Percentiles rank a stretch among this genome's conserved stretches.
phyloP scores from a whole-genome alignment of 228 moss, liverwort and hornwort species.

The Sphagnum magellanicum region DNA sequence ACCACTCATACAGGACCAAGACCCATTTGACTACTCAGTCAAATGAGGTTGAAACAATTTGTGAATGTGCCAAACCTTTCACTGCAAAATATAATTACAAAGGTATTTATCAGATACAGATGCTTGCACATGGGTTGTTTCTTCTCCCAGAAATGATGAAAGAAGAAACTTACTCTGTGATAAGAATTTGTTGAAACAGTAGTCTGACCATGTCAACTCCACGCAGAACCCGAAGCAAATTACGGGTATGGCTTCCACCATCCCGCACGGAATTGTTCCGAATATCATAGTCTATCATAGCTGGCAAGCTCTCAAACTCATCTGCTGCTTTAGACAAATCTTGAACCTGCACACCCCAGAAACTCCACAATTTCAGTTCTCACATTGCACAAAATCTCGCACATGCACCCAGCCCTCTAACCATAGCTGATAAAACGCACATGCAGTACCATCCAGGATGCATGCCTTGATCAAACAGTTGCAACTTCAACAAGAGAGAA shows the following conservation, averaged over 20 bases:
- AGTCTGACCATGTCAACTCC: conserved; percentile 87
- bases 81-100: not conserved
- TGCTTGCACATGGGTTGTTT: not conserved
- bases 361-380: not conserved
- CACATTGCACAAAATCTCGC: not conserved
- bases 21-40: no score
- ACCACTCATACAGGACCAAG: not conserved
- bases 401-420: not conserved
- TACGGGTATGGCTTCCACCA: conserved; percentile 79
- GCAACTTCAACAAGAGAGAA: no score
- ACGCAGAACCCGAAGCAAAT: conserved; percentile 77
- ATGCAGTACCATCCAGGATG: not conserved
- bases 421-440: not conserved
- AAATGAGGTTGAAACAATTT: not conserved
- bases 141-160: not conserved
- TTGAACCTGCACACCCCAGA: conserved; percentile 40
- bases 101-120: not conserved
- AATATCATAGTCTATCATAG: conserved; percentile 71
- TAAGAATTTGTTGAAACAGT: conserved; percentile 72
- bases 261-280: conserved; percentile 40
- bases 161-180: conserved; percentile 50
- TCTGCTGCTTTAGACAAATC: conserved; percentile 67
- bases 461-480: no score
- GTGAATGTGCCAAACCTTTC: not conserved
- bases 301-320: conserved; percentile 49